Conservation (phyloP, 2,329 filamentous ascomycete species). For the Microcyclosporella mali region DNA sequence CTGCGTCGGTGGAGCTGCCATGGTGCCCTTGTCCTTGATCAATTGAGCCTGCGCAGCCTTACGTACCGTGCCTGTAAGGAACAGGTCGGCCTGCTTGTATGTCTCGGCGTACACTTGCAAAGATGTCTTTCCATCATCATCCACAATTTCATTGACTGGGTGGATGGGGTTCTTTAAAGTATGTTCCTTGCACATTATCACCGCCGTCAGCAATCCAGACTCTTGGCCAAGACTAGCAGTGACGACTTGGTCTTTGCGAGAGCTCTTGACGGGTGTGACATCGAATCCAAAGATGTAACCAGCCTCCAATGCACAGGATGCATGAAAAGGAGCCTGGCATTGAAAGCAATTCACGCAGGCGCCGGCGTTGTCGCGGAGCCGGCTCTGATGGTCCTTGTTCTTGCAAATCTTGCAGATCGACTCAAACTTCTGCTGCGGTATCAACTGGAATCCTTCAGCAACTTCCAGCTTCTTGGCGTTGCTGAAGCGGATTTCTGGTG, state of each 20-base stretch:
- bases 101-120: constrained; percentile 80
- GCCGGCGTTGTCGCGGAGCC: constrained; percentile 40
- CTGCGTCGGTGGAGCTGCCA: constrained; percentile 25
- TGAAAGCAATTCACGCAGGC: constrained; percentile 79
- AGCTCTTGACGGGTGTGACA: constrained; percentile 81
- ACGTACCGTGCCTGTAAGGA: constrained; percentile 83
- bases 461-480: constrained; percentile 75
- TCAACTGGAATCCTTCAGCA: constrained; percentile 82
- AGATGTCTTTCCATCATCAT: constrained; percentile 66
- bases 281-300: constrained; percentile 86
- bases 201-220: constrained; percentile 74
- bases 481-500: constrained; percentile 86
- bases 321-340: constrained; percentile 67
- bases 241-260: constrained; percentile 70
- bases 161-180: constrained; percentile 64
- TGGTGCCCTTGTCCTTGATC: constrained; percentile 47
- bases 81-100: constrained; percentile 90
- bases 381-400: constrained; percentile 42
- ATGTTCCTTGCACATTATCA: constrained; percentile 89
- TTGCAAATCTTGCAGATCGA: constrained; percentile 82
- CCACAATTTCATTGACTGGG: constrained; percentile 68
- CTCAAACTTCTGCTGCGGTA: constrained; percentile 65
- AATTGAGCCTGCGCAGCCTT: constrained; percentile 74
- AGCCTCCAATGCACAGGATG: constrained; percentile 81
- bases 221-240: constrained; percentile 77